A percentile compares a stretch with the other conserved stretches of the same genome.
phyloP scores from a whole-genome alignment of 2,329 filamentous ascomycete genomes.

The Zalaria sp. region DNA sequence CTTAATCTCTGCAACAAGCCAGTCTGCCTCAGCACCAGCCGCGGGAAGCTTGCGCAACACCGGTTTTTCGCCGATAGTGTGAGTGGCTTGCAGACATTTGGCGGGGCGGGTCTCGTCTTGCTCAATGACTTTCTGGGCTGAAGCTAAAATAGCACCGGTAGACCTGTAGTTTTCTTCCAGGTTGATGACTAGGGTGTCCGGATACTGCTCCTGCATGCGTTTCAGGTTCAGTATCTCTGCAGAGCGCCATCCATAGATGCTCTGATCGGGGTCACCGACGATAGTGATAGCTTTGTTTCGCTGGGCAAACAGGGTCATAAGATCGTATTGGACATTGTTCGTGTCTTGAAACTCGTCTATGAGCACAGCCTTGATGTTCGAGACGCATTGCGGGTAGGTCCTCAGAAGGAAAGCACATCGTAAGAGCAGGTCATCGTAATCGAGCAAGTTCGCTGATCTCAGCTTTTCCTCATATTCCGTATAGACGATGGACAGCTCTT shows the following conservation, averaged over 20 bases:
- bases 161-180: conserved; percentile 93
- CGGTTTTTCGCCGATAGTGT: conserved; percentile 64
- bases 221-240: conserved; percentile 83
- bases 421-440: conserved; percentile 87
- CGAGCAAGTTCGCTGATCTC: conserved; percentile 63
- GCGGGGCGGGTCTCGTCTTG: conserved; percentile 71
- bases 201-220: conserved; percentile 63
- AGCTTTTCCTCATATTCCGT: conserved; percentile 67
- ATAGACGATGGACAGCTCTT: conserved; percentile 55
- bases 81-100: conserved; percentile 68
- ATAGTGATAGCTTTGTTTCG: conserved; percentile 67
- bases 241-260: conserved; percentile 91
- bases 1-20: conserved; percentile 76
- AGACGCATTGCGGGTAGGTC: conserved; percentile 63
- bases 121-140: conserved; percentile 75
- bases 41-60: conserved; percentile 64
- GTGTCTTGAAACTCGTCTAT: conserved; percentile 98
- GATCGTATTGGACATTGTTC: conserved; percentile 84
- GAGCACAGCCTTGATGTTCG: conserved; percentile 78
- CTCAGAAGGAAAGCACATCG: conserved; percentile 68
- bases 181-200: conserved; percentile 65
- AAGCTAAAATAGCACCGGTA: conserved; percentile 66
- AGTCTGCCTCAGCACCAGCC: conserved; percentile 62
- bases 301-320: conserved; percentile 80
- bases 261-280: conserved; percentile 93